Percentiles rank a stretch among this genome's conserved stretches.
Evolutionary conservation across 768 basidiomycete species (phyloP).

Genomic region (Udeniomyces megalosporus): DNA sequence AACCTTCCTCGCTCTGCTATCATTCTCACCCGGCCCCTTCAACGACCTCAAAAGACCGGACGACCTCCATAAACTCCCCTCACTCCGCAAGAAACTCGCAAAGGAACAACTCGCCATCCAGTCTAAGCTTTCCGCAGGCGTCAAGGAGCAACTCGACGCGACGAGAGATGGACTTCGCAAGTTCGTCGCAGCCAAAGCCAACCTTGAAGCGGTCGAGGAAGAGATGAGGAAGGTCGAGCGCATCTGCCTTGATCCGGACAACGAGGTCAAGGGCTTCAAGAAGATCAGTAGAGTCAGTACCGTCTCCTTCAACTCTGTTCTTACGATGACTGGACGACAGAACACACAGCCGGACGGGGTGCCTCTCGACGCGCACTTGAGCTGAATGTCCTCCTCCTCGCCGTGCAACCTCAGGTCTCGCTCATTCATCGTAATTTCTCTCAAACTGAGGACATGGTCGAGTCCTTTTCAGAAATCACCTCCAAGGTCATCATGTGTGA

Average conservation of each 20-base stretch:
- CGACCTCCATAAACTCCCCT: conserved; percentile 72
- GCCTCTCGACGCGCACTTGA: not conserved
- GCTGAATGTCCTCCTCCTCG: not conserved
- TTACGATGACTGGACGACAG: not conserved
- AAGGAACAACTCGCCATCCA: conserved; percentile 94
- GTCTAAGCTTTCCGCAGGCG: conserved; percentile 70
- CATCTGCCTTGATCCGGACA: conserved; percentile 56
- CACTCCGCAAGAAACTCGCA: conserved; percentile 82
- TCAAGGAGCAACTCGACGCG: conserved; percentile 80
- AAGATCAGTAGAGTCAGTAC: conserved; percentile 71
- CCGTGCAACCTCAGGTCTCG: conserved; percentile 48
- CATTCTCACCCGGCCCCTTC: not conserved
- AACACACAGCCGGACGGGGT: too few relatives aligned
- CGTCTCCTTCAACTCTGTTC: not conserved
- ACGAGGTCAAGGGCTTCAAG: conserved; percentile 70
- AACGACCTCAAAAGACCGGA: not conserved
- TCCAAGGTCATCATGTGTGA: conserved; percentile 63
- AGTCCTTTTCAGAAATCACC: conserved; percentile 83
- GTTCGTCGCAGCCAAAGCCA: conserved; percentile 31
- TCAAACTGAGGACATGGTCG: conserved; percentile 88
- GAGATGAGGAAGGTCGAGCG: conserved; percentile 69
- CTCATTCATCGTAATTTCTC: conserved; percentile 89
- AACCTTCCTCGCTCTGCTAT: not conserved
- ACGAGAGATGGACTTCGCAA: conserved; percentile 56
- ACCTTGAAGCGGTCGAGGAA: conserved; percentile 68